Base-by-base conservation (phyloP, 176 grass and related monocot genomes). In the Cymbopogon citratus region DNA sequence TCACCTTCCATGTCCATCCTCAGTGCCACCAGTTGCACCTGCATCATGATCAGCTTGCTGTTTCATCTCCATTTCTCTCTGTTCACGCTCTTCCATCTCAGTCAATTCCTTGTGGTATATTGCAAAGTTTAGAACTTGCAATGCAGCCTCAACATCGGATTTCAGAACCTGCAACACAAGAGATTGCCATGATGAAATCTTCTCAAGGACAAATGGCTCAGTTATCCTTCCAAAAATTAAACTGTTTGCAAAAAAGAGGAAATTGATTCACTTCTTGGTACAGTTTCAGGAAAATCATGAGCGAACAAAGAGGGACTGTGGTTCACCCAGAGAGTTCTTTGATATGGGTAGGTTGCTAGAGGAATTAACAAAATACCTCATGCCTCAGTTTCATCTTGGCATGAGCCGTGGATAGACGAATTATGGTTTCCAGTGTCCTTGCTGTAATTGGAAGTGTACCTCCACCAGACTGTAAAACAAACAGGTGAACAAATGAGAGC, bases 401-500 rank as follows among this genome's bases (percentile, higher is more conserved):
- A 74, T 99, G 96, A 83, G 96, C 92, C 83, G 90, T 99, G 51
- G 96, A 95, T 11, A 95, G 82, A 73, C 96, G 96, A 66, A 99
- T 99, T 84, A 99, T 99, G 51, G 96, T 99, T 82, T 99, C 96
- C 82, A 99, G 77, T 72, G 96, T 99, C 87, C 96, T 99, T 7
- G 96, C 92, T 74, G 96, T 99, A 52, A 99, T 99, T 85, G 96
- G 92, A 89, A 99, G 91, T 23, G 96, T 99, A 65, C 95, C 95
- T 74, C 91, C 94, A 78, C 95, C 96, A 62, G 81, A 59, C 96
- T 98, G 85, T 77, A 69, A 77, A 85, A 86, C 13, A 59, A 16
- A 14, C 73, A 29, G 1, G 16, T 71, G 19, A 85, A 74, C 66
- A 89, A 87, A 31, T 59, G 16, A 51, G 49, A 77, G 63, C 51